A percentile compares a stretch with the other conserved stretches of the same genome.
Evolutionary conservation across 352 stramenopile species (phyloP).

Genomic region (Pythium utonaiense): DNA sequence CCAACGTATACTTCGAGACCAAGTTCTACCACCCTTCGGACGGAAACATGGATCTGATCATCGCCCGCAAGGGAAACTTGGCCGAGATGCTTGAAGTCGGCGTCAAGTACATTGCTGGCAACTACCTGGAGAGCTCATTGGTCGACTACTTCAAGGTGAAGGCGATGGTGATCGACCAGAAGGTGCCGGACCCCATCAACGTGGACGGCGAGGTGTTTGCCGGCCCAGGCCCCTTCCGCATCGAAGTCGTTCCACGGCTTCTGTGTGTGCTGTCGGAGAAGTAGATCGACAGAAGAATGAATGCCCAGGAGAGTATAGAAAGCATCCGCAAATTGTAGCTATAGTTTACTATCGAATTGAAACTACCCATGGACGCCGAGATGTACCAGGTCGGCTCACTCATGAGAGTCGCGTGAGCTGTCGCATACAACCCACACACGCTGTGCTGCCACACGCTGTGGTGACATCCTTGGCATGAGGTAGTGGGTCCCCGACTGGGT

Average conservation of each 20-base stretch:
- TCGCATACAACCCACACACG: neutral
- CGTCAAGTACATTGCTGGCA: slow-evolving; percentile 48
- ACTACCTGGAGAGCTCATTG: slow-evolving; percentile 54
- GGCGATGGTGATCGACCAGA: slow-evolving; percentile 67
- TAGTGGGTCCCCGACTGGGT: neutral
- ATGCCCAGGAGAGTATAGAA: too few species aligned
- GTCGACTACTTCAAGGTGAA: slow-evolving; percentile 80
- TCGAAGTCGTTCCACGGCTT: slow-evolving; percentile 69
- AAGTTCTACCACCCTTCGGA: slow-evolving; percentile 77
- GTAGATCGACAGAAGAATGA: slow-evolving; percentile 24
- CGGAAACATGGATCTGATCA: slow-evolving; percentile 78
- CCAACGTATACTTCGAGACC: slow-evolving; percentile 81
- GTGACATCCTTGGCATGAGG: neutral
- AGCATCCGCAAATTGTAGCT: too few species aligned
- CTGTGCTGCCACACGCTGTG: neutral
- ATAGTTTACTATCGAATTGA: neutral
- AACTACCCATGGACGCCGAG: too few species aligned
- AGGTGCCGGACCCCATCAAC: slow-evolving; percentile 60
- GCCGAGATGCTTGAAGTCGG: slow-evolving; percentile 44
- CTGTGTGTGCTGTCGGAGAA: slow-evolving; percentile 77
- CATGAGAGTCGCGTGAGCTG: too few species aligned
- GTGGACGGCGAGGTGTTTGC: slow-evolving; percentile 74
- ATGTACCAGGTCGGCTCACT: too few species aligned
- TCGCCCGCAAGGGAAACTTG: slow-evolving; percentile 50
- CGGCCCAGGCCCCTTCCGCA: slow-evolving; percentile 56